Evolutionary conservation across 2,329 filamentous ascomycete species (phyloP).

Genomic region (Beauveria sp.): DNA sequence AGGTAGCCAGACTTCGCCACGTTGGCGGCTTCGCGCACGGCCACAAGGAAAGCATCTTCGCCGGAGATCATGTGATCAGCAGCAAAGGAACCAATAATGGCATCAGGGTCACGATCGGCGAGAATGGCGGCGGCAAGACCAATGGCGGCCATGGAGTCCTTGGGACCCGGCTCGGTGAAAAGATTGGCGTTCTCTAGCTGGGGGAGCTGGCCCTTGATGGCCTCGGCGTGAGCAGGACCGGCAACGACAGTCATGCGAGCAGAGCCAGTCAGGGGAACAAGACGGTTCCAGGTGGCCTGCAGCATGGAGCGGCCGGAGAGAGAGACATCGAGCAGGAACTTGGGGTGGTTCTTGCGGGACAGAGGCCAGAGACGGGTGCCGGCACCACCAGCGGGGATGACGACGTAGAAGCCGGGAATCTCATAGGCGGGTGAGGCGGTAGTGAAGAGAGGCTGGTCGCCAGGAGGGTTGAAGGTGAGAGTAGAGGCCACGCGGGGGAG

Average conservation of each 20-base stretch:
- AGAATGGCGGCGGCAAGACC: conserved; percentile 20
- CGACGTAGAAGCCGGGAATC: conserved; percentile 21
- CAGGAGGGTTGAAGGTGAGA: conserved; percentile 9
- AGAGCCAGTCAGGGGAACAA: conserved; percentile 19
- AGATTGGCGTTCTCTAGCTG: conserved; percentile 17
- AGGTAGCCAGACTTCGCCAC: conserved; percentile 20
- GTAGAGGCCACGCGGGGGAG: conserved; percentile 12
- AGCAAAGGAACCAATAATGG: conserved; percentile 20
- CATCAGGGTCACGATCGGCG: conserved; percentile 18
- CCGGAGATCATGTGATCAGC: conserved; percentile 22
- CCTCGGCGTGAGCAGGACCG: conserved; percentile 19
- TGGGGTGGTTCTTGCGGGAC: conserved; percentile 21
- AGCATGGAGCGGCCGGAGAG: conserved; percentile 20
- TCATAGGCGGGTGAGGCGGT: conserved; percentile 16
- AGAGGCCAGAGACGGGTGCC: conserved; percentile 21
- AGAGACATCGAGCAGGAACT: conserved; percentile 20
- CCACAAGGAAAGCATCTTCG: conserved; percentile 20
- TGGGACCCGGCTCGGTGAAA: conserved; percentile 21
- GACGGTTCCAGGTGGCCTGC: conserved; percentile 20
- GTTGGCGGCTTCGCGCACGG: conserved; percentile 20
- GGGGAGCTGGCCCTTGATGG: conserved; percentile 18
- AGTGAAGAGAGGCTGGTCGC: conserved; percentile 10
- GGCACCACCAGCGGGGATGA: conserved; percentile 21
- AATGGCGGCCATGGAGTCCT: conserved; percentile 22
- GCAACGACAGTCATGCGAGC: conserved; percentile 20